A percentile compares a stretch with the other conserved stretches of the same genome.
These are phyloP conservation scores for Globisporangium spiculum DNA, from an alignment of 352 stramenopile species.

Conservation along the genomic window DNA sequence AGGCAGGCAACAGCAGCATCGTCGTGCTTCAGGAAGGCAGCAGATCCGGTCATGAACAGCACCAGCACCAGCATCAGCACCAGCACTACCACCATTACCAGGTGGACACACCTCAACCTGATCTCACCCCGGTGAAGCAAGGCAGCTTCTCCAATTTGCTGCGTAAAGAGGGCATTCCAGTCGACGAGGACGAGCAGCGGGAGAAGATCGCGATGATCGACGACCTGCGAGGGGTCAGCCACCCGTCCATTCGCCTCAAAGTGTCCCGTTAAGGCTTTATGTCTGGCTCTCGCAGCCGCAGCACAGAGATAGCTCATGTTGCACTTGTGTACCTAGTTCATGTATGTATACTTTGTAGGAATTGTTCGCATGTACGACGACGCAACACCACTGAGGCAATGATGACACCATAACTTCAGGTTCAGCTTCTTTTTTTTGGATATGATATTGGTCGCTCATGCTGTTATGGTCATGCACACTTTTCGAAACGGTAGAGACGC, in stretches of 20 bases:
- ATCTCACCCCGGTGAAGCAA: conserved; percentile 37
- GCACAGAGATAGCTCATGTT: not conserved
- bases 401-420: conserved; percentile 1
- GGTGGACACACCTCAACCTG: conserved; percentile 9
- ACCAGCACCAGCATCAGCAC: not conserved
- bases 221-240: conserved; percentile 37
- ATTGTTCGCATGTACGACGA: not conserved
- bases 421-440: not conserved
- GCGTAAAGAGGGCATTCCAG: conserved; percentile 39
- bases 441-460: not conserved
- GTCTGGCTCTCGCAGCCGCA: not conserved
- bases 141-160: conserved; percentile 47
- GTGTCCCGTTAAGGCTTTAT: conserved; percentile 3
- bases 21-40: not conserved
- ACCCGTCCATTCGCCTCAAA: conserved; percentile 17
- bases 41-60: not conserved
- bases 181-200: conserved; percentile 43
- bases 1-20: not conserved
- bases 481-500: not conserved
- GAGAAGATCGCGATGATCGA: conserved; percentile 30
- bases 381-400: not conserved
- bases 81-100: not conserved
- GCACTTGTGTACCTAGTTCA: not conserved
- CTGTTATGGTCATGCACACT: not conserved
- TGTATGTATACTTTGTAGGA: not conserved